These are phyloP conservation scores for Knufia petricola DNA, from an alignment of 2,329 filamentous ascomycete species.

Conservation along the genomic window DNA sequence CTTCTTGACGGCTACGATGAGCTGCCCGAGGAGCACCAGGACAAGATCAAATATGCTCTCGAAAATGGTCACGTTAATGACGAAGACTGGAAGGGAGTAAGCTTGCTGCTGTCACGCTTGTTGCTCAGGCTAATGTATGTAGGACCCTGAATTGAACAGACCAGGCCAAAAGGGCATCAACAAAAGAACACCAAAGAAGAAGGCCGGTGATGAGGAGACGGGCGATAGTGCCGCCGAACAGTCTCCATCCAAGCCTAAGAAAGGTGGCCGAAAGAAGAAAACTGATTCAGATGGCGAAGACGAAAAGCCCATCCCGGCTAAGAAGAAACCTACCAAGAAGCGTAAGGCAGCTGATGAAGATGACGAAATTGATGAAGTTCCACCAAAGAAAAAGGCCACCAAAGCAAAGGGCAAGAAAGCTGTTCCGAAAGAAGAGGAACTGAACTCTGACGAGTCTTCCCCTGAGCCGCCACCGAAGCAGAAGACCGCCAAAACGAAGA, in stretches of 20 bases:
- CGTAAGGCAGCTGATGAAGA: slow-evolving; percentile 25
- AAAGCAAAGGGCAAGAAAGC: slow-evolving; percentile 8
- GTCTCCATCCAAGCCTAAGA: slow-evolving; percentile 17
- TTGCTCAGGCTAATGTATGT: slow-evolving; percentile 10
- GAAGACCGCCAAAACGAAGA: slow-evolving; percentile 3
- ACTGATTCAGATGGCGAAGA: background rate
- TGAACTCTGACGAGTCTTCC: slow-evolving; percentile 16
- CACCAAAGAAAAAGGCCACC: slow-evolving; percentile 13
- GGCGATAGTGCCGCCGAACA: slow-evolving; percentile 18
- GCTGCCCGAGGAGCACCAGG: slow-evolving; percentile 56
- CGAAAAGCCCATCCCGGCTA: slow-evolving; percentile 14
- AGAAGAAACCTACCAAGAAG: slow-evolving; percentile 23
- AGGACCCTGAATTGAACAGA: slow-evolving; percentile 68
- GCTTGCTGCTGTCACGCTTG: slow-evolving; percentile 25
- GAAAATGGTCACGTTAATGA: slow-evolving; percentile 70
- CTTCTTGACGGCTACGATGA: slow-evolving; percentile 75
- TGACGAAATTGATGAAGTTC: slow-evolving; percentile 12
- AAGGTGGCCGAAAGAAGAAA: slow-evolving; percentile 12
- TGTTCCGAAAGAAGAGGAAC: slow-evolving; percentile 23
- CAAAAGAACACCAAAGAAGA: slow-evolving; percentile 26
- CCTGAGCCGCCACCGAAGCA: slow-evolving; percentile 25
- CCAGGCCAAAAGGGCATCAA: slow-evolving; percentile 59
- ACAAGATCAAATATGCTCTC: slow-evolving; percentile 64
- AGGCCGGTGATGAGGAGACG: slow-evolving; percentile 25
- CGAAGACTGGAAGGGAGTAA: slow-evolving; percentile 81